Evolutionary conservation across 1,284 basidiomycete genomes (phyloP), one percentile per base, ranked within the genome.

Genomic region (Cutaneotrichosporon cavernicola): DNA sequence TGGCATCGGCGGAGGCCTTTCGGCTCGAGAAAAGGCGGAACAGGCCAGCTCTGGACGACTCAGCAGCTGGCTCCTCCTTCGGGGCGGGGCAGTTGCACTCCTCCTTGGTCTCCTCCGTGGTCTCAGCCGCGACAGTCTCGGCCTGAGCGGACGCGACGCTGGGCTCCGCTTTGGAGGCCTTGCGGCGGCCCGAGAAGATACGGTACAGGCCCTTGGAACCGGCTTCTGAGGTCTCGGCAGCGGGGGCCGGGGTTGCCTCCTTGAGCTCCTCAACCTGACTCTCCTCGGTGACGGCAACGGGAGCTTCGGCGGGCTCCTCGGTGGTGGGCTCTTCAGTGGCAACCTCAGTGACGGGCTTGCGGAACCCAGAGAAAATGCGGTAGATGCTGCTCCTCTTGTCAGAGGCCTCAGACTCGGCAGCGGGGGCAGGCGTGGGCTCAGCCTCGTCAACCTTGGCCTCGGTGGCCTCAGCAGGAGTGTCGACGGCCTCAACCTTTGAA

Each of bases 341-440:
- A 14, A 14, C 13, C 38, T 40, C 38, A 5, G 10, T 1, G 38
- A 16, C 38, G 13, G 38, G 43, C 43, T 46, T 46, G 43, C 43
- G 43, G 43, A 16, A 18, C 5, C 43, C 43, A 46, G 43, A 46
- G 43, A 46, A 46, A 18, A 46, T 18, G 43, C 18, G 43, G 31
- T 16, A 32, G 30, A 52, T 13, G 30, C 51, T 52, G 51, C 30
- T 30, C 51, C 16, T 52, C 51, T 32, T 52, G 30, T 52, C 51
- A 5, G 51, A 18, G 26, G 11, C 5, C 22, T 30, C 30, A 6
- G 51, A 30, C 7, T 52, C 30, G 31, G 30, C 18, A 9, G 30
- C 31, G 14, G 49, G 22, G n/a, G 10, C 21, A 21, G 11, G 30
- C 2, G 43, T 7, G 43, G 43, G 43, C 18, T n/a, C 43, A 2